phyloP scores from a whole-genome alignment of 208 protist species.

The Leishmania amazonensis region DNA sequence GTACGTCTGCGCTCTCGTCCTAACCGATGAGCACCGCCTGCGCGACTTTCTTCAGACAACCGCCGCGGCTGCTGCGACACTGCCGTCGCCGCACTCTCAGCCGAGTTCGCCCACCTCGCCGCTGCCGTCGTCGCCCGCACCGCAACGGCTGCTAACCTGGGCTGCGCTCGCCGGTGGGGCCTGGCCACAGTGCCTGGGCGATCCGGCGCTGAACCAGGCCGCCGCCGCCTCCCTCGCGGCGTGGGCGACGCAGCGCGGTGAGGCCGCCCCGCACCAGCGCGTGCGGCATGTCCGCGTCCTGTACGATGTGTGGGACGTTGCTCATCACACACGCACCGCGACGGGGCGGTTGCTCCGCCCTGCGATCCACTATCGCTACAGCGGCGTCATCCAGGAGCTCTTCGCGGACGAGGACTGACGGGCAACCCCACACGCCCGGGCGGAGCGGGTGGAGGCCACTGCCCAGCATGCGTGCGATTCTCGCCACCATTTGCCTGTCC shows the following conservation, averaged over 20 bases:
- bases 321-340: constrained; percentile 62
- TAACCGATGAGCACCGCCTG: constrained; percentile 35
- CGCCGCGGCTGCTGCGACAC: neutral
- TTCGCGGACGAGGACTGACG: constrained; percentile 45
- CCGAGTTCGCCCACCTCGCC: neutral
- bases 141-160: constrained; percentile 3
- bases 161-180: neutral
- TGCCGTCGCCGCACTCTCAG: neutral
- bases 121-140: neutral
- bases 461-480: too few relatives aligned
- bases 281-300: constrained; percentile 63
- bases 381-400: constrained; percentile 54
- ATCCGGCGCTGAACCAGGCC: constrained; percentile 37
- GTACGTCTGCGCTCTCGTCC: constrained; percentile 69
- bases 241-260: constrained; percentile 13
- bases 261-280: constrained; percentile 21
- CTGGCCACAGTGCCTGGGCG: constrained; percentile 52
- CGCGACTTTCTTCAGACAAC: constrained; percentile 22
- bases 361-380: constrained; percentile 48
- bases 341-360: constrained; percentile 60
- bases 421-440: too few relatives aligned
- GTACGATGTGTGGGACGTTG: constrained; percentile 64
- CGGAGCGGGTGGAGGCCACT: too few relatives aligned
- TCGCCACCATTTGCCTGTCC: too few relatives aligned
- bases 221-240: constrained; percentile 43